Base-by-base conservation (phyloP, 257 asterid species). In the Euphrasia confusa region DNA sequence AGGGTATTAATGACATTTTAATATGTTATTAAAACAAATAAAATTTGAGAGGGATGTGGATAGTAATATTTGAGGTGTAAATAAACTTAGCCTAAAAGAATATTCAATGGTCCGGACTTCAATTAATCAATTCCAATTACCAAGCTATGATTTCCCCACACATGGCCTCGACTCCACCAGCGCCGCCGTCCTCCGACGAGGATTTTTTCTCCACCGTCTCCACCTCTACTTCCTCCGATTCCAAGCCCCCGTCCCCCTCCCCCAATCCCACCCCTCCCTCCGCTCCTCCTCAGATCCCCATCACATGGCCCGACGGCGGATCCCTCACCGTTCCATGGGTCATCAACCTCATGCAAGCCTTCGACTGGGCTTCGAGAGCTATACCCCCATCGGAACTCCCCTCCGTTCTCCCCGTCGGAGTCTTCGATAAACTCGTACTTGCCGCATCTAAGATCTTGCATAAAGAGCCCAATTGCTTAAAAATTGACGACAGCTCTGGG, bases 381-480 rank as follows among this genome's bases (percentile, higher is more conserved):
- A 30, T 85, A 1, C 69, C 84, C 4, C 97, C 97, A 0, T 47
- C 84, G 10, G 85, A 83, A 15, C 72, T 87, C 14, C 87, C 92
- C 0, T 76, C 95, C 61, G 83, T 87, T 13, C 85, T 93, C 54
- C 95, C 97, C 0, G 97, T 93, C 17, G 75, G 74, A 12, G 94
- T 74, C 10, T 87, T 87, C 50, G 96, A 93, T 74, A 79, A 83
- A 45, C 84, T 93, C 5, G 80, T 85, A 12, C 82, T 93, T 5
- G 37, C 86, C 28, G 96, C 86, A 10, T 87, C 95, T 6, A 93
- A 93, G 72, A 79, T 93, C 68, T 48, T 93, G 95, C 97, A 89
- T 67, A 89, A 89, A 73, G 99, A 89, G 74, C 85, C 90, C 17
- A 93, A 93, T 81, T 89, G 89, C 52, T 87, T 93, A 54, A 72